Conservation (phyloP, 2,329 filamentous ascomycete genomes). For the Tolypocladium paradoxum region DNA sequence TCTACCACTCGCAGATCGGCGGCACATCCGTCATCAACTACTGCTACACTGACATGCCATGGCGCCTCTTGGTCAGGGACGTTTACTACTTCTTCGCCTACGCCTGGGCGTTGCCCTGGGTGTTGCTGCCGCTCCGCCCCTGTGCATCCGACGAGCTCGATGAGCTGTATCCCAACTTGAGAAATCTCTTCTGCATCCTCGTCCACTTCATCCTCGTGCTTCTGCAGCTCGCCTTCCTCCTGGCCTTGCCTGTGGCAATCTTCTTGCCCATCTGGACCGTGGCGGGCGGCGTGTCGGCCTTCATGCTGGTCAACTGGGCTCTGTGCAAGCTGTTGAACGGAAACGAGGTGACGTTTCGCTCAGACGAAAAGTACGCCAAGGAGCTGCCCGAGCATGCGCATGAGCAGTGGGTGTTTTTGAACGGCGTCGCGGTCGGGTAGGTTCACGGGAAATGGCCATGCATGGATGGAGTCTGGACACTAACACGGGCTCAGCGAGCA, state of each 20-base stretch:
- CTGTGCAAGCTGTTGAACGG: constrained; percentile 43
- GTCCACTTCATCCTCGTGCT: constrained; percentile 49
- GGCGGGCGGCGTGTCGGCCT: constrained; percentile 25
- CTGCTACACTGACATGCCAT: constrained; percentile 47
- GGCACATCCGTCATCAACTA: constrained; percentile 48
- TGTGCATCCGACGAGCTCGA: constrained; percentile 43
- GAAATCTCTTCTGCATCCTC: constrained; percentile 45
- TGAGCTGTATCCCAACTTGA: constrained; percentile 49
- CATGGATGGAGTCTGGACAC: no score
- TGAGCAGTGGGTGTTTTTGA: constrained; percentile 74
- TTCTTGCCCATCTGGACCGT: constrained; percentile 39
- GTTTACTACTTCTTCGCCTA: constrained; percentile 45
- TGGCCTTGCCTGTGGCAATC: constrained; percentile 41
- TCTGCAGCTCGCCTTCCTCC: constrained; percentile 49
- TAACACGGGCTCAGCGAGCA: no score
- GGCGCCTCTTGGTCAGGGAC: constrained; percentile 39
- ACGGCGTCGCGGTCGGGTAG: constrained; percentile 56
- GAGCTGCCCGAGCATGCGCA: constrained; percentile 38
- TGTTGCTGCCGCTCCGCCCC: constrained; percentile 48
- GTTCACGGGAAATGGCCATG: constrained; percentile 11
- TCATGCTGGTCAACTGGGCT: constrained; percentile 37
- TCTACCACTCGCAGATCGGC: constrained; percentile 49
- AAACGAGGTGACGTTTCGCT: constrained; percentile 34
- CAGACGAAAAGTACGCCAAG: constrained; percentile 41
- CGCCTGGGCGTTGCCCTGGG: constrained; percentile 45